Conservation (phyloP, 441 rosid species). For the Raphanus hybrid region DNA sequence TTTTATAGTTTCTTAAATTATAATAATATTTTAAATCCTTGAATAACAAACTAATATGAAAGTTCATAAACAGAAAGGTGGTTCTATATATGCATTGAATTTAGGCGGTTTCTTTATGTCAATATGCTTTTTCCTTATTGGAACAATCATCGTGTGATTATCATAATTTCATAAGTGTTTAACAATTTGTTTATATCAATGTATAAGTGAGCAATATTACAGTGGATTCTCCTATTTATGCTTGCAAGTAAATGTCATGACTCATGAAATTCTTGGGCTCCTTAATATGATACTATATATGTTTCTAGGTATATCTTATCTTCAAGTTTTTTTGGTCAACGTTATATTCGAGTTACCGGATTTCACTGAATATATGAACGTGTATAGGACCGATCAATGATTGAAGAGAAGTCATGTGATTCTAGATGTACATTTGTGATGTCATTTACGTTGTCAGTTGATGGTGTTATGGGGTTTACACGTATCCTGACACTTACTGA, state of each 20-base stretch:
- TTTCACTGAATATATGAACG: neutral
- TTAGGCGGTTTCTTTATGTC: slow-evolving; percentile 6
- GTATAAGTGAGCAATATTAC: neutral
- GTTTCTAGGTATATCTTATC: neutral
- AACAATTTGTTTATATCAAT: neutral
- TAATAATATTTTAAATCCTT: slow-evolving; percentile 5
- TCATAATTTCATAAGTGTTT: slow-evolving; percentile 7
- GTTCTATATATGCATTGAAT: slow-evolving; percentile 24
- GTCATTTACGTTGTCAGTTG: neutral
- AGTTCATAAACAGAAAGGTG: neutral
- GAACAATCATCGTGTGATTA: neutral
- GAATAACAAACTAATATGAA: slow-evolving; percentile 7
- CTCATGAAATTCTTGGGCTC: neutral
- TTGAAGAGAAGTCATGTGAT: neutral
- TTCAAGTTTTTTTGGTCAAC: slow-evolving; percentile 8
- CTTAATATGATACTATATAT: neutral
- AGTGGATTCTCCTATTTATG: neutral
- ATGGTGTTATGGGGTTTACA: neutral
- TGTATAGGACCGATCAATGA: neutral
- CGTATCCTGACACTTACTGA: neutral
- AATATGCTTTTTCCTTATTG: slow-evolving; percentile 5
- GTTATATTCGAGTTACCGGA: neutral
- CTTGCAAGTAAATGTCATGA: neutral
- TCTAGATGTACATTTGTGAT: neutral
- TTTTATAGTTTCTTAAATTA: neutral